Evolutionary conservation across 2,329 filamentous ascomycete species (phyloP), one percentile per base, ranked within the genome.

Genomic region (Aquanectria penicillioides): DNA sequence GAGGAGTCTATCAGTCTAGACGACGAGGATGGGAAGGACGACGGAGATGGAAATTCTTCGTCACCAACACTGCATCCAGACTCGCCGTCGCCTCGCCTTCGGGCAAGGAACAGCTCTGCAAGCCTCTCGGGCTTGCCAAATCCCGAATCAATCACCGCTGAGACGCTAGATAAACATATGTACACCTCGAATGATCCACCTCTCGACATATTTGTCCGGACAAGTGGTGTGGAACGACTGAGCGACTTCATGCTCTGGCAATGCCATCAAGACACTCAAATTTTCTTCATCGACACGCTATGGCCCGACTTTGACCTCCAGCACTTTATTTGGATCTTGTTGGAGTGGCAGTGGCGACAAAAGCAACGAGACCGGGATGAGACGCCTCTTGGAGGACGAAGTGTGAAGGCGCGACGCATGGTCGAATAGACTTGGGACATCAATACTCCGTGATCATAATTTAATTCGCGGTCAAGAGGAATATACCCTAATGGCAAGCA

Each of bases 211-310:
- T 88, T 99, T 52, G 85, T 99, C 47, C 88, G 95, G 47, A 99
- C 95, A 5, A 97, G 93, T 62, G 94, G 94, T 23, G 95, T 99
- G 12, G 90, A 94, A 75, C 86, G 95, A 44, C 81, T 99, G 58
- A 97, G 93, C 72, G 95, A 99, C 74, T 99, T 98, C 70, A 95
- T 99, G 94, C 87, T 99, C 28, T 99, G 95, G 95, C 95, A 99
- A 77, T 95, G 92, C 69, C 94, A 98, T 72, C 87, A 97, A 72
- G 84, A 94, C 63, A 97, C 95, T 0, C 91, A 97, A 59, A 90
- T 99, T 64, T 92, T 96, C 59, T 99, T 98, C 73, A 78, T 97
- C 55, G 86, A 97, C 69, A 95, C 92, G 64, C 82, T 97, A 62
- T 99, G 95, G 95, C 95, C 95, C 2, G 93, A 97, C 63, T 97